Evolutionary conservation across 2,329 filamentous ascomycete genomes (phyloP), one percentile per base, ranked within the genome.

Genomic region (Neurospora crassa): DNA sequence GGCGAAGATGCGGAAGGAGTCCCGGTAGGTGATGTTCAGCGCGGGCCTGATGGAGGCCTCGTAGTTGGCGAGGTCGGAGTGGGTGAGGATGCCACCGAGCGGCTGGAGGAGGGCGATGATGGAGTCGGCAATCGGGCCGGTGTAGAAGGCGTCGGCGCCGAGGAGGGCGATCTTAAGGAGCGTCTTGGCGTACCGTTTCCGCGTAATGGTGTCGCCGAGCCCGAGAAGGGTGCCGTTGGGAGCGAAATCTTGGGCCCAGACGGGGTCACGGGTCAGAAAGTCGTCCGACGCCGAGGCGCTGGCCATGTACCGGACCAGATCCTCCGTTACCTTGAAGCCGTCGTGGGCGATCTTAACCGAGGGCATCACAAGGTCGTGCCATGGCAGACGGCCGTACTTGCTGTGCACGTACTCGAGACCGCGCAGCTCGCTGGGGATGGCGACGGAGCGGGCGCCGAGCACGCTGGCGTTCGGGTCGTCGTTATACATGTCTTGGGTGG

Each of bases 241-340:
- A 2, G 93, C 94, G 82, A 97, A 97, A 78, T 97, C 95, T 68
- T 92, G 80, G 0, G 94, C 93, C 91, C 93, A 98, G 3, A 89
- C 87, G 0, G 91, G 89, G 71, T 97, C 89, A 3, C 91, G 84
- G 0, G 89, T 83, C 0, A 97, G 82, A 76, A 97, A 97, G 75
- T 93, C 83, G 68, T 77, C 5, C 59, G 72, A 70, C 7, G 74
- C 69, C 37, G 82, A 76, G 10, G 86, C 87, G 3, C 79, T 83
- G 0, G 83, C 78, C 87, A 97, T 95, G 77, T 95, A 95, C 10
- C 84, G 84, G 29, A 93, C 85, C 29, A 94, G 82, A 78, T 98
- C 95, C 70, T 88, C 83, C 2, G 88, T 92, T 1, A 97, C 87
- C 82, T 71, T 75, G 80, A 96, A 96, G 0, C 93, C 93, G 70